Evolutionary conservation across 495 filamentous ascomycete species (phyloP).

Genomic region (Neurospora terricola): DNA sequence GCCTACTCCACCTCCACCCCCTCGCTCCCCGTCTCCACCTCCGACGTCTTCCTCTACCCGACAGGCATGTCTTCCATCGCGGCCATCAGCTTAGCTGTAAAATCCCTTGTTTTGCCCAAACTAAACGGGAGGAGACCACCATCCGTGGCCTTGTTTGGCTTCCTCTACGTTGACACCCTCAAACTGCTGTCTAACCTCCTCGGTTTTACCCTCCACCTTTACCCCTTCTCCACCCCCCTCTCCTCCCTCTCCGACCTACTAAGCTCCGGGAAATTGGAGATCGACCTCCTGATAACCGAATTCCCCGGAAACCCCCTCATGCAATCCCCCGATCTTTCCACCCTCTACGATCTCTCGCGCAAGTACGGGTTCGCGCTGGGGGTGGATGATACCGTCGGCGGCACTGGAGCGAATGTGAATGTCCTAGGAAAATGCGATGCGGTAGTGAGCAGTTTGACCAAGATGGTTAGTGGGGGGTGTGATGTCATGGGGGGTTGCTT

Average conservation of each 20-base stretch:
- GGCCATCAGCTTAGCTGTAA: slow-evolving; percentile 2
- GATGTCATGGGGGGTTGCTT: slow-evolving; percentile 20
- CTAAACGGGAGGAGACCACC: not conserved
- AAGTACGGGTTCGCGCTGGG: slow-evolving; percentile 6
- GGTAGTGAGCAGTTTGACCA: slow-evolving; percentile 18
- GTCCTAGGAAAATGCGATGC: slow-evolving; percentile 10
- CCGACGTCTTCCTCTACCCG: slow-evolving; percentile 14
- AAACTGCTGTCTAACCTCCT: slow-evolving; percentile 10
- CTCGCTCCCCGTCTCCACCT: not conserved
- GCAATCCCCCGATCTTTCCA: slow-evolving; percentile 6
- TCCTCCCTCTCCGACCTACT: not conserved
- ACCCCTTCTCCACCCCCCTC: slow-evolving; percentile 3
- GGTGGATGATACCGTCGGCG: slow-evolving; percentile 19
- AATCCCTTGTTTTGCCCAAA: not conserved
- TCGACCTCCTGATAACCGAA: slow-evolving; percentile 15
- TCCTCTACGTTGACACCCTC: slow-evolving; percentile 21
- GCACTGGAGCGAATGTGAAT: slow-evolving; percentile 8
- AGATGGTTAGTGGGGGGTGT: slow-evolving; percentile 19
- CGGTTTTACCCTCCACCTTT: not conserved
- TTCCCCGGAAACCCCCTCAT: slow-evolving; percentile 22
- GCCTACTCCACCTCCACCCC: not conserved
- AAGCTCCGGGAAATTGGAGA: not conserved
- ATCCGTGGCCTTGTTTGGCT: not conserved
- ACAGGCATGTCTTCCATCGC: slow-evolving; percentile 16
- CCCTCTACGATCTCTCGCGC: not conserved